Evolutionary conservation across 1,139 yeast species (phyloP).

Genomic region (Wickerhamiella infanticola): DNA sequence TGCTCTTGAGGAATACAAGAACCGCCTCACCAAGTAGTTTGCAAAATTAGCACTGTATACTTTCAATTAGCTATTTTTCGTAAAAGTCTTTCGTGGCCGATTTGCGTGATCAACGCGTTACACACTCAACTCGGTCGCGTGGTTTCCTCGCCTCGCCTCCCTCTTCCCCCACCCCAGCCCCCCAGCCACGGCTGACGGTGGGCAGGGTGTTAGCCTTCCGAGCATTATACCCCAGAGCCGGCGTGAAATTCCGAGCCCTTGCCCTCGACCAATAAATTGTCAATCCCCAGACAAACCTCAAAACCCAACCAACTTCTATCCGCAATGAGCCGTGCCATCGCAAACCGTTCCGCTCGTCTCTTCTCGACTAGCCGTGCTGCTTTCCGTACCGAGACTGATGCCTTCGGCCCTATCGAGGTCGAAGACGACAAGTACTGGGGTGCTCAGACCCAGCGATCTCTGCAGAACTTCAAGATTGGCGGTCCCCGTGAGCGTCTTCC

Average conservation of each 20-base stretch:
- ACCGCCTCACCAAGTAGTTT: too few relatives aligned
- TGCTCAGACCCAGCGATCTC: constrained; percentile 85
- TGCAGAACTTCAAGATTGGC: constrained; percentile 89
- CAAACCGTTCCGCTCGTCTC: constrained; percentile 1
- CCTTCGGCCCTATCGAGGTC: constrained; percentile 90
- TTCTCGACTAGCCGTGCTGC: constrained; percentile 6
- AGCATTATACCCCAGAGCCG: background rate
- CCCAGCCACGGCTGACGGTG: too few relatives aligned
- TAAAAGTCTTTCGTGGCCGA: background rate
- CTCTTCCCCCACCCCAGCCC: background rate
- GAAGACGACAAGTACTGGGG: constrained; percentile 85
- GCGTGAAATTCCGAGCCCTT: background rate
- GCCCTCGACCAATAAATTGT: background rate
- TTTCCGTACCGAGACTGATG: constrained; percentile 72
- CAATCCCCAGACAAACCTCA: background rate
- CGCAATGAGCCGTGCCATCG: constrained; percentile 3
- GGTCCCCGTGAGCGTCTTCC: constrained; percentile 87
- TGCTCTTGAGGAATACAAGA: constrained; percentile 5
- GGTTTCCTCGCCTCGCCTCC: background rate
- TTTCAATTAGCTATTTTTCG: background rate
- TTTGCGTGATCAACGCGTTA: background rate
- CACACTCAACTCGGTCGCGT: background rate
- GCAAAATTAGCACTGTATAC: too few relatives aligned
- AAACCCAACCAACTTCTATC: background rate
- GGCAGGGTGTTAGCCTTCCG: too few relatives aligned